Evolutionary conservation across 2,329 filamentous ascomycete species (phyloP).

Genomic region (Ophiocordyceps unilateralis): DNA sequence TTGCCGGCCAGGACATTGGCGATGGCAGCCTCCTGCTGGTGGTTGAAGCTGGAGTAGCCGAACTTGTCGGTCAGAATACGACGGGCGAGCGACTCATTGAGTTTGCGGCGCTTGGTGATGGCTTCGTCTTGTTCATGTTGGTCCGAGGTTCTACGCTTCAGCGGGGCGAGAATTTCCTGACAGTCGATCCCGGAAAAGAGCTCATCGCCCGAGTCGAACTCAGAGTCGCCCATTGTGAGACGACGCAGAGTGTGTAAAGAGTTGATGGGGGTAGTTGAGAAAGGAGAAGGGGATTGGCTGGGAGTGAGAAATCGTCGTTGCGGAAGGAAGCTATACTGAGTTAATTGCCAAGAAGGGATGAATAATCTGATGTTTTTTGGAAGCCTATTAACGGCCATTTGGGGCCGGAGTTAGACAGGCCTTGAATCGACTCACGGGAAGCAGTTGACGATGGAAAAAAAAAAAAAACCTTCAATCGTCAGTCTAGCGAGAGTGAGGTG

Average conservation of each 20-base stretch:
- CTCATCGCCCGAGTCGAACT: conserved; percentile 11
- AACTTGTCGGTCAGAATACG: conserved; percentile 48
- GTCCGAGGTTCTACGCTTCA: conserved; percentile 5
- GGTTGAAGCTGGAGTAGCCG: conserved; percentile 29
- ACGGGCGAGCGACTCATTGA: conserved; percentile 5
- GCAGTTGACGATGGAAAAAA: too few species aligned
- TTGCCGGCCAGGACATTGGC: conserved; percentile 17
- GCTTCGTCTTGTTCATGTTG: not conserved
- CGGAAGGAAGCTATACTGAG: not conserved
- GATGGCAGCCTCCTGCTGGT: conserved; percentile 27
- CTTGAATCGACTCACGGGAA: too few species aligned
- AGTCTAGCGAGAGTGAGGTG: too few species aligned
- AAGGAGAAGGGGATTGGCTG: too few species aligned
- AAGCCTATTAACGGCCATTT: too few species aligned
- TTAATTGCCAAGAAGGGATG: too few species aligned
- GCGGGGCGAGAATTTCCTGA: conserved; percentile 3
- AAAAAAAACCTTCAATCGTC: too few species aligned
- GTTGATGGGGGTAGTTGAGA: too few species aligned
- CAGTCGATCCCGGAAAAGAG: conserved; percentile 8
- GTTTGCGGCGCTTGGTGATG: not conserved
- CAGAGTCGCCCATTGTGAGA: conserved; percentile 5
- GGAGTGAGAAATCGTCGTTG: not conserved
- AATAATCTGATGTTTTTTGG: too few species aligned
- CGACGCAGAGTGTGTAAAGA: too few species aligned
- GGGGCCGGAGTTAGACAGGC: too few species aligned